Base-by-base conservation (phyloP, 495 filamentous ascomycete species). In the Daldinia decipiens region DNA sequence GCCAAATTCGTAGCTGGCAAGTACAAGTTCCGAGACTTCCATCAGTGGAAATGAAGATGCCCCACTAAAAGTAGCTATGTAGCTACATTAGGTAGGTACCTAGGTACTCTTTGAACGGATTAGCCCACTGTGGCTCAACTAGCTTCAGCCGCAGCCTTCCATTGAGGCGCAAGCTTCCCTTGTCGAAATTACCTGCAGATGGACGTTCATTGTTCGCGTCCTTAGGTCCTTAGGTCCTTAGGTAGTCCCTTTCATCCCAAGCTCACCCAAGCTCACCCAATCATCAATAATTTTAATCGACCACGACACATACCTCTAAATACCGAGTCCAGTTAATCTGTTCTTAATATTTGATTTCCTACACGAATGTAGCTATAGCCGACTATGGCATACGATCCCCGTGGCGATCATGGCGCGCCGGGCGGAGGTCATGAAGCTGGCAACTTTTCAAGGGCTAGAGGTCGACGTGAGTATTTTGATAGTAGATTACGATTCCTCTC, bases 381-480 rank as follows among this genome's bases (percentile, higher is more conserved):
- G 29, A 74, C 55, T 56, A 84, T 84, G 82, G 75, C 82, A 59
- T 82, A 82, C 70, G 82, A 83, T 45, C 74, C 76, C 52, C 77
- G 79, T 32, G 76, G 81, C 17, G 82, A 82, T 51, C 73, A 81
- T 69, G 77, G 67, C 67, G 74, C 68, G 51, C 34, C 67, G 59
- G 77, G 79, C 26, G 78, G 73, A 57, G 80, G 79, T 29, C 76
- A 80, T 53, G 82, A 82, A 40, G 24, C 55, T 19, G 79, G 78
- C 6, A 71, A 74, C 50, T 82, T 77, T 71, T 76, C 74, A 39
- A 74, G 81, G 54, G 78, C 78, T 21, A 75, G 82, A 71, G 80
- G 81, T 47, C 79, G 80, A 77, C 79, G 82, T 85, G 66, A 80
- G 82, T 83, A 70, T 62, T 6, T 53, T 27, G 26, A 40, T 53